Conservation (phyloP, 306 rosid genomes). For the Cicer judaicum region DNA sequence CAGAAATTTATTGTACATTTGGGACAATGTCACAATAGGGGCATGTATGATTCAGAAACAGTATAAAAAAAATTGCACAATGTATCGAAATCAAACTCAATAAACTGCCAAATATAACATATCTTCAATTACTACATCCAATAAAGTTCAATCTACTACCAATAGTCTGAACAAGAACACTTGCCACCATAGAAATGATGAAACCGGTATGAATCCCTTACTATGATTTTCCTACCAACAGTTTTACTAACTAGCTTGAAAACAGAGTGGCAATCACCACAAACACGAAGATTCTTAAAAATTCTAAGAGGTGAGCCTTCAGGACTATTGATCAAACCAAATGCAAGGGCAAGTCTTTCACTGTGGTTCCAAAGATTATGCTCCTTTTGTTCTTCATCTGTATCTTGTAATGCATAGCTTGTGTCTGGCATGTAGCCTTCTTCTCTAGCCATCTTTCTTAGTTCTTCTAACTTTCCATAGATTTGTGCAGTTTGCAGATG, state of each 20-base stretch:
- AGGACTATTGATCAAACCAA: constrained; percentile 70
- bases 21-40: neutral
- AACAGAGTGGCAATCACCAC: constrained; percentile 95
- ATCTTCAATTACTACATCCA: constrained; percentile 11
- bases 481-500: constrained; percentile 64
- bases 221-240: constrained; percentile 65
- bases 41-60: neutral
- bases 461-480: constrained; percentile 68
- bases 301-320: constrained; percentile 68
- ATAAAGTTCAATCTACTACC: constrained; percentile 56
- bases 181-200: constrained; percentile 82
- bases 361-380: constrained; percentile 96
- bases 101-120: neutral
- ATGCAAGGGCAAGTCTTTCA: constrained; percentile 92
- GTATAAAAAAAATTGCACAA: neutral
- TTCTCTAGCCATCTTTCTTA: constrained; percentile 68
- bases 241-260: constrained; percentile 70
- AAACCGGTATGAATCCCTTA: constrained; percentile 86
- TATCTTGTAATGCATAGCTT: constrained; percentile 82
- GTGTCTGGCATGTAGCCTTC: constrained; percentile 86
- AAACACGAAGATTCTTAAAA: constrained; percentile 91
- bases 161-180: constrained; percentile 88
- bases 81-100: constrained; percentile 19
- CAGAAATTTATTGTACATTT: constrained; percentile 9
- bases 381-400: constrained; percentile 91